Evolutionary conservation across 768 basidiomycete genomes (phyloP).

Genomic region (Neoboletus subvelutipes): DNA sequence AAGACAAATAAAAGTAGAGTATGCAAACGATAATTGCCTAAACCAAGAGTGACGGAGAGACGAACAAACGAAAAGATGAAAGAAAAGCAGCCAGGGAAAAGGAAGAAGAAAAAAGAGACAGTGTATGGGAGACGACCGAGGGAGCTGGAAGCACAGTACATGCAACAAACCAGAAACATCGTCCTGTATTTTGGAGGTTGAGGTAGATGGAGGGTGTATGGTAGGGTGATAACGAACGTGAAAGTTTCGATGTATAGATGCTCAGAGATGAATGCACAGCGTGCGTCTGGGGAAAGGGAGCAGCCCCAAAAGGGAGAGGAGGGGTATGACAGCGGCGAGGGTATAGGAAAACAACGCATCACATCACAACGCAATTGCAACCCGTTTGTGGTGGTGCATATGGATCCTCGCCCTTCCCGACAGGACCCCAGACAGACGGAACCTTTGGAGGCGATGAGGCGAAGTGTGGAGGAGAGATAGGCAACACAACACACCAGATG

Average conservation of each 20-base stretch:
- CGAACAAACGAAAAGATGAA: slow-evolving; percentile 1
- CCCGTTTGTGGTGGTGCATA: slow-evolving; percentile 81
- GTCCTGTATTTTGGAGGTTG: slow-evolving; percentile 29
- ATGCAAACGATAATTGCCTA: slow-evolving; percentile 19
- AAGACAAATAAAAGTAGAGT: slow-evolving; percentile 35
- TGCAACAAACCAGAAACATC: slow-evolving; percentile 27
- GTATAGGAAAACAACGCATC: slow-evolving; percentile 37
- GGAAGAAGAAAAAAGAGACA: neutral
- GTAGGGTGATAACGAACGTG: slow-evolving; percentile 32
- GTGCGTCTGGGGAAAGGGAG: slow-evolving; percentile 10
- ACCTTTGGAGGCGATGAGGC: slow-evolving; percentile 46
- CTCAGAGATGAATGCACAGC: slow-evolving; percentile 16
- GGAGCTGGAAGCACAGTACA: slow-evolving; percentile 18
- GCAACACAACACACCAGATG: slow-evolving; percentile 60
- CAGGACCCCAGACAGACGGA: slow-evolving; percentile 92
- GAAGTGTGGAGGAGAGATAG: neutral
- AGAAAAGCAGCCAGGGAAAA: neutral
- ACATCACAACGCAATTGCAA: slow-evolving; percentile 74
- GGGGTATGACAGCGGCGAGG: slow-evolving; percentile 36
- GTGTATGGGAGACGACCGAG: slow-evolving; percentile 7
- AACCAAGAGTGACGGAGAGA: slow-evolving; percentile 21
- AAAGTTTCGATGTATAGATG: slow-evolving; percentile 21
- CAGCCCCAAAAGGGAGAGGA: slow-evolving; percentile 7
- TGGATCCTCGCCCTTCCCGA: slow-evolving; percentile 88
- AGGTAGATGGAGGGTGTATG: slow-evolving; percentile 23